Base-by-base conservation (phyloP, 2,329 filamentous ascomycete genomes). In the Purpureocillium takamizusanense region DNA sequence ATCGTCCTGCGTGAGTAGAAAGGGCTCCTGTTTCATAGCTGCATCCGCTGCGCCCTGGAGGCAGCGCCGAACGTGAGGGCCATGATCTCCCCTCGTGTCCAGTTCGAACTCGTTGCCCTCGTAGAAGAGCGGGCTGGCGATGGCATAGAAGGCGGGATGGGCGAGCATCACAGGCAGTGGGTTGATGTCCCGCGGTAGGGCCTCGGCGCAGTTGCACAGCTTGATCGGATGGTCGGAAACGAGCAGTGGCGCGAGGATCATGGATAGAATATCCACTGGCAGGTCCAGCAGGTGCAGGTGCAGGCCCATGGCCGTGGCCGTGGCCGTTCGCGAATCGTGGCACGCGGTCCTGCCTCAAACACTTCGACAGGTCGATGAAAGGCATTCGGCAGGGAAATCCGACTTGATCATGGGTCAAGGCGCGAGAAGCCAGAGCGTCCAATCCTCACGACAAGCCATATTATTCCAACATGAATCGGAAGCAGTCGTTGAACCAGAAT, bases 281-380 rank as follows among this genome's bases (percentile, higher is more conserved):
- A 61, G 50, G 28, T 61, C 58, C 4, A 61, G 51, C 6, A 61
- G 40, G 35, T 58, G 51, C 6, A 61, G 40, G 35, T 58, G 15
- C 42, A 41, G 38, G 21, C 21, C 21, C 21, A 25, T 25, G 21
- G 21, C 21, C 6, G 21, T 25, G 21, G 21, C 21, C 21, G 6
- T 6, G 5, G 10, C 21, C 21, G 10, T 5, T 25, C 21, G 21
- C 21, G n/a, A n/a, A n/a, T n/a, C n/a, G n/a, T n/a, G n/a, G n/a
- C n/a, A n/a, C n/a, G n/a, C n/a, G n/a, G n/a, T n/a, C n/a, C n/a
- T n/a, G n/a, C n/a, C n/a, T n/a, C n/a, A n/a, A n/a, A n/a, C n/a
- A n/a, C n/a, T n/a, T n/a, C n/a, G n/a, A n/a, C n/a, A n/a, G n/a
- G n/a, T n/a, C n/a, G n/a, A n/a, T n/a, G n/a, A n/a, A n/a, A n/a